Conservation (phyloP, 2,329 filamentous ascomycete species). For the Blumeria graminis region DNA sequence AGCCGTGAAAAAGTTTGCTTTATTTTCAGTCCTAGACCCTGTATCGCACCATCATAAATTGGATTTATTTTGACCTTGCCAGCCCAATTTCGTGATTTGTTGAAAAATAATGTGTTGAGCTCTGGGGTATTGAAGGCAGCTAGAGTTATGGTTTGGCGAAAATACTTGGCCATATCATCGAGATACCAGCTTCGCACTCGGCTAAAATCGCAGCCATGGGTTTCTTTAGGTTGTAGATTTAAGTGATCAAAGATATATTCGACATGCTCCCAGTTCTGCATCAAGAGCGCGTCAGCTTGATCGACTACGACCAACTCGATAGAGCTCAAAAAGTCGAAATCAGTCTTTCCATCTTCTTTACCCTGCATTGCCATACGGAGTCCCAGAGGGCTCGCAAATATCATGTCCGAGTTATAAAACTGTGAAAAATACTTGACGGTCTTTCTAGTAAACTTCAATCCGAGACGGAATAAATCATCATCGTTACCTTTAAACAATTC, state of each 20-base stretch:
- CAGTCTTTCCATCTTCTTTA: constrained; percentile 37
- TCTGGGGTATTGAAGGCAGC: constrained; percentile 74
- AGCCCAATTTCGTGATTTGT: constrained; percentile 54
- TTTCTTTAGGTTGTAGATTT: constrained; percentile 70
- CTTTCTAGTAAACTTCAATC: constrained; percentile 92
- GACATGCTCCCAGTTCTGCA: constrained; percentile 98
- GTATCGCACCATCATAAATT: constrained; percentile 43
- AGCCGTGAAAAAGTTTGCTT: constrained; percentile 84
- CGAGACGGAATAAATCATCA: constrained; percentile 88
- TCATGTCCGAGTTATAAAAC: constrained; percentile 92
- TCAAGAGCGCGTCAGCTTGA: constrained; percentile 75
- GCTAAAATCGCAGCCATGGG: constrained; percentile 82
- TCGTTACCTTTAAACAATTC: constrained; percentile 87
- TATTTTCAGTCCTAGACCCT: constrained; percentile 44
- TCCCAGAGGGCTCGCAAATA: constrained; percentile 74
- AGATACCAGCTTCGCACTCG: constrained; percentile 81
- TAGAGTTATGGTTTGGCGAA: constrained; percentile 68
- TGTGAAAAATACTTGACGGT: constrained; percentile 84
- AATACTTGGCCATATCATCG: constrained; percentile 56
- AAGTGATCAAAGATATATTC: constrained; percentile 80
- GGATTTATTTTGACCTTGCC: constrained; percentile 55
- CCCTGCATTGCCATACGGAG: constrained; percentile 77
- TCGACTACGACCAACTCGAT: constrained; percentile 81
- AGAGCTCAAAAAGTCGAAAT: constrained; percentile 80
- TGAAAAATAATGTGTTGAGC: constrained; percentile 54